Percentiles rank a stretch among this genome's conserved stretches.
phyloP scores from a whole-genome alignment of 2,329 filamentous ascomycete species.

The Periconia macrospinosa region DNA sequence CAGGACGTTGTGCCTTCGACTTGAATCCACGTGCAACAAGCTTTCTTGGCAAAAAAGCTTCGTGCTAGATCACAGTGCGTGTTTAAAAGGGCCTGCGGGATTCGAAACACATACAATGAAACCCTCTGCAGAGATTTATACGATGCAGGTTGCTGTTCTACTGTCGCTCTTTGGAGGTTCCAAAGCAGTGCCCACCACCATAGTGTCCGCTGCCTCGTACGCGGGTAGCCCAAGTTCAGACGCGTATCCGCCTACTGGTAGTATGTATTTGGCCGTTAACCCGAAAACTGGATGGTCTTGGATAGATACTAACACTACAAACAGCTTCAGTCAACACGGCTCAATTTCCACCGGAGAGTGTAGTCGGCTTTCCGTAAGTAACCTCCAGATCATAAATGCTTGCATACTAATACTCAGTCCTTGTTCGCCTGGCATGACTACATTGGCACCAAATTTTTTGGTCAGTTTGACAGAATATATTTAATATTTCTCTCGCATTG shows the following conservation, averaged over 20 bases:
- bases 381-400: background rate
- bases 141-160: background rate
- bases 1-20: background rate
- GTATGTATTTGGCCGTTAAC: slow-evolving; percentile 13
- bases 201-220: slow-evolving; percentile 15
- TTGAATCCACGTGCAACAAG: background rate
- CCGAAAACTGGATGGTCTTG: background rate
- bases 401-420: background rate
- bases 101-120: background rate
- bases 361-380: slow-evolving; percentile 23
- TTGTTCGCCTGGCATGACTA: too few relatives aligned
- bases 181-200: slow-evolving; percentile 13
- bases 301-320: background rate
- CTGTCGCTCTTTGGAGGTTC: background rate
- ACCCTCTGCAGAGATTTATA: background rate
- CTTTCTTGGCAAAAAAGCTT: too few relatives aligned
- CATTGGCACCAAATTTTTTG: too few relatives aligned
- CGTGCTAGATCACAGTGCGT: too few relatives aligned
- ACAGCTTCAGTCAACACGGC: slow-evolving; percentile 25
- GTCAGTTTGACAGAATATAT: too few relatives aligned
- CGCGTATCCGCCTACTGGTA: slow-evolving; percentile 26
- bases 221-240: slow-evolving; percentile 21
- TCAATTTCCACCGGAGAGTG: slow-evolving; percentile 29
- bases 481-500: background rate
- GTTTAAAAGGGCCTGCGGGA: too few relatives aligned